phyloP scores from a whole-genome alignment of 1,284 basidiomycete species.

The Calocybe gambosa region DNA sequence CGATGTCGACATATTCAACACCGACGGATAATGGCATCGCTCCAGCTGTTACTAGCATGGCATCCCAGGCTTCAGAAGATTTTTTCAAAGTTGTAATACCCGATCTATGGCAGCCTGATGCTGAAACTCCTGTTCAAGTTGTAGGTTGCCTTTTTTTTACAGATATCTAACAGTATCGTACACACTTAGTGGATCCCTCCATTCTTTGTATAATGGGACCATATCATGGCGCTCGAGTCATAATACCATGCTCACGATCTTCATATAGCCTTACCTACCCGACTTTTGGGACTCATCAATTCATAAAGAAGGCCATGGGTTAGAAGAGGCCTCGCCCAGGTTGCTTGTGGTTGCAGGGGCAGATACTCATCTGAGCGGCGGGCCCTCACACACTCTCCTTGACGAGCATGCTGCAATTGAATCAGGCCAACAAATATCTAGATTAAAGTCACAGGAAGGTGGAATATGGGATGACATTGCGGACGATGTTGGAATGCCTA shows the following conservation, averaged over 20 bases:
- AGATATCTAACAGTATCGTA: not conserved
- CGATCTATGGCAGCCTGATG: constrained; percentile 38
- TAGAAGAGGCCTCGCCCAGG: constrained; percentile 43
- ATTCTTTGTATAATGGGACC: too few species aligned
- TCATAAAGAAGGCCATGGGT: constrained; percentile 23
- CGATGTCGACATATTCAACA: too few species aligned
- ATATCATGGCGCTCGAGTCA: too few species aligned
- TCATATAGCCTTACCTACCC: constrained; percentile 59
- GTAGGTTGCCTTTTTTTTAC: constrained; percentile 43
- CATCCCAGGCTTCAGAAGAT: constrained; percentile 13
- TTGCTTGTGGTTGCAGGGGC: constrained; percentile 68
- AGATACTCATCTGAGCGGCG: constrained; percentile 56
- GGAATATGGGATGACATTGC: constrained; percentile 38
- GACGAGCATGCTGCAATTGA: constrained; percentile 22
- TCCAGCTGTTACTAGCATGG: too few species aligned
- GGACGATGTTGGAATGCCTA: constrained; percentile 38
- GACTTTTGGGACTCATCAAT: constrained; percentile 65
- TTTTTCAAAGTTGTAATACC: constrained; percentile 53
- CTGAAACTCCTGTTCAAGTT: constrained; percentile 46
- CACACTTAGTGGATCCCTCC: not conserved
- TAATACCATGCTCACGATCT: constrained; percentile 5
- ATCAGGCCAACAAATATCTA: constrained; percentile 1
- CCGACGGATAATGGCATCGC: too few species aligned
- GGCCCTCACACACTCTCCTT: constrained; percentile 59
- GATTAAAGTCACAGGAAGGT: constrained; percentile 17